Evolutionary conservation across 2,329 filamentous ascomycete genomes (phyloP).

Genomic region (Epichloe aotearoae): DNA sequence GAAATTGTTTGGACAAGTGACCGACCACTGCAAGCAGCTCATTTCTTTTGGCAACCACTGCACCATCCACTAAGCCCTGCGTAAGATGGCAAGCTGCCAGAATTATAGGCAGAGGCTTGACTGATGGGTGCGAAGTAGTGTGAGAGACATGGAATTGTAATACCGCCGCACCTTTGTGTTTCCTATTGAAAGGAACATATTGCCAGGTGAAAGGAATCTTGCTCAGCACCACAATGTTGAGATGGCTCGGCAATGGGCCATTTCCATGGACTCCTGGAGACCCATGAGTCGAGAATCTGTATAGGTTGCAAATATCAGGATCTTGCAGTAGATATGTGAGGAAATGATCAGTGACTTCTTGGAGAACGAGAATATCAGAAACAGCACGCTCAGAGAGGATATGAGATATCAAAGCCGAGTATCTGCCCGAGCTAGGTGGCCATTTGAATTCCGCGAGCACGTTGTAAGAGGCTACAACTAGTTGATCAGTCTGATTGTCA

Average conservation of each 20-base stretch:
- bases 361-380: conserved; percentile 25
- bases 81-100: too few relatives aligned
- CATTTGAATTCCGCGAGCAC: too few relatives aligned
- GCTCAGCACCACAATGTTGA: too few relatives aligned
- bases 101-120: too few relatives aligned
- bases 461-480: too few relatives aligned
- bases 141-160: conserved; percentile 21
- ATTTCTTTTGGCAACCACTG: conserved; percentile 5
- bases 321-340: conserved; percentile 40
- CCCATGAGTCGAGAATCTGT: conserved; percentile 44
- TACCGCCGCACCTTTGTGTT: conserved; percentile 45
- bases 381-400: too few relatives aligned
- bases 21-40: conserved; percentile 39
- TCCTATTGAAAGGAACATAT: conserved; percentile 36
- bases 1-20: conserved; percentile 29
- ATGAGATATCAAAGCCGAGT: too few relatives aligned
- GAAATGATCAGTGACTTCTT: conserved; percentile 54
- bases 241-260: too few relatives aligned
- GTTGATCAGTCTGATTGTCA: too few relatives aligned
- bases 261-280: conserved; percentile 31
- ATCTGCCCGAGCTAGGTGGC: too few relatives aligned
- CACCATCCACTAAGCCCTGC: too few relatives aligned
- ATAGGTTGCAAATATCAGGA: conserved; percentile 30
- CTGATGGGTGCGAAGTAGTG: too few relatives aligned
- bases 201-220: conserved; percentile 35